Percentiles rank a stretch among this genome's conserved stretches.
These are phyloP conservation scores for Coemansia sp. DNA, from an alignment of 192 early-diverging fungal genomes.

Conservation along the genomic window DNA sequence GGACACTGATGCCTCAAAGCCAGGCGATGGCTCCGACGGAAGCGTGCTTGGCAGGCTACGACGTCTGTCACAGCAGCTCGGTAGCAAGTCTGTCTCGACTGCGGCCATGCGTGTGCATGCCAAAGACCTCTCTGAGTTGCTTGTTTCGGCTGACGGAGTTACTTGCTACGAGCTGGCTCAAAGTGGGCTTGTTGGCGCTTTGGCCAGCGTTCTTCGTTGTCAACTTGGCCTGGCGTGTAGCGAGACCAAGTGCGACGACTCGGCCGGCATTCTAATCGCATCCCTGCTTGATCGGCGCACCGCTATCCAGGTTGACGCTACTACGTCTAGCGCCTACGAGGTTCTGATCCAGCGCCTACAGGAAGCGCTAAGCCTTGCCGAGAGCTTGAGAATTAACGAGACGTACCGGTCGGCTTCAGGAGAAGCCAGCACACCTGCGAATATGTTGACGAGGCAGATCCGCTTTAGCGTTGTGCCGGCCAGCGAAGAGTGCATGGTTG, in stretches of 20 bases:
- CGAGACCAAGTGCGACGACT: constrained; percentile 6
- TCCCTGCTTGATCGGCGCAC: background rate
- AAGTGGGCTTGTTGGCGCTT: constrained; percentile 65
- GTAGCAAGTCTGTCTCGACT: background rate
- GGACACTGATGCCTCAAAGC: background rate
- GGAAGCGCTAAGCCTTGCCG: constrained; percentile 64
- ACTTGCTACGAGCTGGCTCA: constrained; percentile 79
- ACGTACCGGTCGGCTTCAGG: constrained; percentile 48
- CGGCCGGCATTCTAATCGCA: background rate
- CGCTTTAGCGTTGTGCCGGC: constrained; percentile 62
- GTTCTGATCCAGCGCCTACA: constrained; percentile 66
- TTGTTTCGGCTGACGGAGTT: constrained; percentile 48
- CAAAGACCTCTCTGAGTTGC: background rate
- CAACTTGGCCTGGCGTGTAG: constrained; percentile 1
- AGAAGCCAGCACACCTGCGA: constrained; percentile 44
- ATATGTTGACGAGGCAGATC: constrained; percentile 76
- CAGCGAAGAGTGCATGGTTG: background rate
- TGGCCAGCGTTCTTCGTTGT: constrained; percentile 21
- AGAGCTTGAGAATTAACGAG: constrained; percentile 61
- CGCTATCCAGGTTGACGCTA: background rate
- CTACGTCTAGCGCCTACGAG: constrained; percentile 40
- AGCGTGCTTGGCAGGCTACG: background rate
- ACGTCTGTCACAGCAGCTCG: constrained; percentile 11
- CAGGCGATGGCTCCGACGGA: background rate
- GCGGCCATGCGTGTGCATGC: background rate